These are phyloP conservation scores for Blastobotrys raffinosifermentans DNA, from an alignment of 1,139 yeast genomes.

Conservation along the genomic window DNA sequence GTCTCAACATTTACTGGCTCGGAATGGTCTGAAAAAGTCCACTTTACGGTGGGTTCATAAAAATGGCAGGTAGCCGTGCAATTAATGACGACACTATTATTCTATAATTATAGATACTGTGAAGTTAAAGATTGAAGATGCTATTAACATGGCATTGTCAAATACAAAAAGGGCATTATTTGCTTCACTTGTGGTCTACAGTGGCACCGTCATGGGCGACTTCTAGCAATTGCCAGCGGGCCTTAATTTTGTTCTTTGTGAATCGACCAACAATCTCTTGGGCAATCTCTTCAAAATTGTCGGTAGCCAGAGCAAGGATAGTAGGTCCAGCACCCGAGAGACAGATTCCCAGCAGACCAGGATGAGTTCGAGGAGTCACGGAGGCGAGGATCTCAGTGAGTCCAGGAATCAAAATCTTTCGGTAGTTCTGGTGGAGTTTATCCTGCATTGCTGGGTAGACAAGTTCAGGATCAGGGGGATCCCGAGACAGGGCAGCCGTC, in stretches of 20 bases:
- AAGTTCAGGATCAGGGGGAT: slow-evolving; percentile 73
- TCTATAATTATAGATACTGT: no score
- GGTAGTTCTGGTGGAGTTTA: slow-evolving; percentile 90
- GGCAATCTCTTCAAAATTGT: slow-evolving; percentile 80
- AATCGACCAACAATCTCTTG: slow-evolving; percentile 65
- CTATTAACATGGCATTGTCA: no score
- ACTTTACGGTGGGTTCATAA: no score
- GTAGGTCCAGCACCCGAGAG: slow-evolving; percentile 98
- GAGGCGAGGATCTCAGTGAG: slow-evolving; percentile 71
- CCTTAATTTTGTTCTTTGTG: slow-evolving; percentile 56
- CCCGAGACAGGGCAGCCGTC: slow-evolving; percentile 76
- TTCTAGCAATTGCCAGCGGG: slow-evolving; percentile 78
- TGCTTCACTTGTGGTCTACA: no score
- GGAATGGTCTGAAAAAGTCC: not conserved
- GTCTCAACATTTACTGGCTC: not conserved
- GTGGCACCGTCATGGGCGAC: slow-evolving; percentile 83
- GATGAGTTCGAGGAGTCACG: slow-evolving; percentile 74
- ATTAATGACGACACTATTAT: no score
- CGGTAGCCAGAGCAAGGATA: slow-evolving; percentile 86
- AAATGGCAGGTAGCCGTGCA: no score
- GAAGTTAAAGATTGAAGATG: no score
- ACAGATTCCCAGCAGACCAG: slow-evolving; percentile 89
- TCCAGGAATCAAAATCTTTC: slow-evolving; percentile 88
- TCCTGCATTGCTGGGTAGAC: slow-evolving; percentile 96
- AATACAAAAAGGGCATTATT: no score